Percentiles rank a stretch among this genome's conserved stretches.
phyloP scores from a whole-genome alignment of 805 yeast genomes.

The Candida anglica region DNA sequence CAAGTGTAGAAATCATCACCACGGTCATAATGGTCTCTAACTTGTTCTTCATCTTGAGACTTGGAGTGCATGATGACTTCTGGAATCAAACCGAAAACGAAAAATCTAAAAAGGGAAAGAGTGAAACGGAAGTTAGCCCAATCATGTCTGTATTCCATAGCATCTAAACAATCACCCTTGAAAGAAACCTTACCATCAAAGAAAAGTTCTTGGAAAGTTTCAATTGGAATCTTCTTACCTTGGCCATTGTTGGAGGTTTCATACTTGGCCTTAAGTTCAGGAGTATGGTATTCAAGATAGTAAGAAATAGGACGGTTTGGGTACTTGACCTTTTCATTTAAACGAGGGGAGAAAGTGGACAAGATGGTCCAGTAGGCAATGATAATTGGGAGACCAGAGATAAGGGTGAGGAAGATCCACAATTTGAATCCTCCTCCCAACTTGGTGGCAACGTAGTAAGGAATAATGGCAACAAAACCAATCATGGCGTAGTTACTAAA shows the following conservation, averaged over 20 bases:
- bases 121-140: constrained; percentile 87
- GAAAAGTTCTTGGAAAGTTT: constrained; percentile 84
- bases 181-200: constrained; percentile 80
- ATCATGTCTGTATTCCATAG: constrained; percentile 84
- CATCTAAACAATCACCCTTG: constrained; percentile 83
- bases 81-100: constrained; percentile 84
- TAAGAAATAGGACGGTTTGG: constrained; percentile 77
- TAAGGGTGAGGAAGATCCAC: constrained; percentile 53
- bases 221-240: constrained; percentile 80
- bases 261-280: constrained; percentile 63
- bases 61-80: constrained; percentile 89
- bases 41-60: constrained; percentile 95
- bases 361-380: constrained; percentile 79
- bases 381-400: constrained; percentile 65
- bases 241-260: constrained; percentile 49
- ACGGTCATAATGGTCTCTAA: constrained; percentile 91
- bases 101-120: constrained; percentile 67
- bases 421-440: constrained; percentile 69
- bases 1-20: constrained; percentile 94
- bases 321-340: constrained; percentile 69
- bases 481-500: constrained; percentile 61
- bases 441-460: constrained; percentile 59
- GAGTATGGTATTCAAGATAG: constrained; percentile 79
- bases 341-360: constrained; percentile 75
- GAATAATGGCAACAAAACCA: constrained; percentile 50